Evolutionary conservation across 2,329 filamentous ascomycete genomes (phyloP), one percentile per base, ranked within the genome.

Genomic region (Rhinocladiella mackenziei): DNA sequence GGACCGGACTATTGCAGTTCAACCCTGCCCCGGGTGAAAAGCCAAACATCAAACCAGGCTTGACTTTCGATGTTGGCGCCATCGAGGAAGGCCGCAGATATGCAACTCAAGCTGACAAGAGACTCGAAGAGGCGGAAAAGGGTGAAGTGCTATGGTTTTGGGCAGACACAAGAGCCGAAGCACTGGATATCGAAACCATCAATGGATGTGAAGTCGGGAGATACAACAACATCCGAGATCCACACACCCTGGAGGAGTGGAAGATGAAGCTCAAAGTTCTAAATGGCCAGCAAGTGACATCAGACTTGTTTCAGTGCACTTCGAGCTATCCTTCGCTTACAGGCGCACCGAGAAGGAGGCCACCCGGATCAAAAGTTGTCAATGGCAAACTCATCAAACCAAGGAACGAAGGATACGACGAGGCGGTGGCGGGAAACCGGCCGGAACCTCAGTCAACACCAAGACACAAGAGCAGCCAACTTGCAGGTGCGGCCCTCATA

Each of bases 81-180:
- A 60, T 77, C 1, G 36, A 67, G 1, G 61, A 65, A n/a, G 75
- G 68, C 1, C 69, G 77, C 2, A 53, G 58, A 1, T 79, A 69
- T 54, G 70, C 74, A 1, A 55, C 59, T 0, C 50, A 63, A 9
- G 62, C 68, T 11, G 75, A 81, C 45, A 49, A 62, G 1, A 73
- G 77, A 2, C 75, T 80, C 19, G 56, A 62, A 0, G 50, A 59
- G 9, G 32, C 36, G 3, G 39, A 56, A 1, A 67, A 63, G 10
- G 43, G 39, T 31, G 35, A 51, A n/a, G 15, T 56, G 11, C 29
- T 31, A 9, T 81, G 77, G 77, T 78, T 73, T 58, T 79, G 75
- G 72, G 76, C 69, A 0, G 77, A 81, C 39, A 67, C 66, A 15
- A 69, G 78, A 1, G 71, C 72, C 0, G 72, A 80, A 35, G 73